Conservation (phyloP, 2,329 filamentous ascomycete species). For the Lecanicillium sp. region DNA sequence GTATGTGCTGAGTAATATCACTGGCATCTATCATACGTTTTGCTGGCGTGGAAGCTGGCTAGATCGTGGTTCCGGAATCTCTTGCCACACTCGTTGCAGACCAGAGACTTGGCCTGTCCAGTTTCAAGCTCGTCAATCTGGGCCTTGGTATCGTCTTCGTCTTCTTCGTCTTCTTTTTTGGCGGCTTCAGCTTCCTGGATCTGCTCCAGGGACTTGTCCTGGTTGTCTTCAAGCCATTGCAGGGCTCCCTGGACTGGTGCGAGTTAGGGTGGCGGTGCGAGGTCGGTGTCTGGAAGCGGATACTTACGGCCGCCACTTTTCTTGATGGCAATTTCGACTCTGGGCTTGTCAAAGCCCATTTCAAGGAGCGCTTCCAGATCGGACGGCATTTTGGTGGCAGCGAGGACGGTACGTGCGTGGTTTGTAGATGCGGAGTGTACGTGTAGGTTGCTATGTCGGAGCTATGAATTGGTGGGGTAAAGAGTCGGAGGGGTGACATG, state of each 20-base stretch:
- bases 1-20: not conserved
- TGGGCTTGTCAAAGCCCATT: slow-evolving; percentile 77
- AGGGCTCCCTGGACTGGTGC: slow-evolving; percentile 72
- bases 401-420: slow-evolving; percentile 8
- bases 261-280: not conserved
- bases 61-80: slow-evolving; percentile 74
- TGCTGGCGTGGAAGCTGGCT: slow-evolving; percentile 84
- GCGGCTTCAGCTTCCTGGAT: slow-evolving; percentile 46
- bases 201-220: slow-evolving; percentile 80
- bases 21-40: slow-evolving; percentile 49
- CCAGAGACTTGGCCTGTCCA: slow-evolving; percentile 70
- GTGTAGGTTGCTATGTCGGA: not conserved
- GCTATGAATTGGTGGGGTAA: too few species aligned
- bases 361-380: slow-evolving; percentile 56
- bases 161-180: slow-evolving; percentile 36
- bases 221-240: slow-evolving; percentile 89
- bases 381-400: slow-evolving; percentile 44
- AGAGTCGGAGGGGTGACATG: not conserved
- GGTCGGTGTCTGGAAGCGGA: not conserved
- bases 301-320: slow-evolving; percentile 69
- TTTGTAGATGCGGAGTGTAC: slow-evolving; percentile 7
- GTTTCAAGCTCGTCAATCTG: slow-evolving; percentile 60
- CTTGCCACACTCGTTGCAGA: slow-evolving; percentile 94
- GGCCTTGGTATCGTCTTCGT: slow-evolving; percentile 41
- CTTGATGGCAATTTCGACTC: slow-evolving; percentile 76